A percentile compares a stretch with the other conserved stretches of the same genome.
phyloP scores from a whole-genome alignment of 78 protist genomes.

The Tieghemostelium lacteum region DNA sequence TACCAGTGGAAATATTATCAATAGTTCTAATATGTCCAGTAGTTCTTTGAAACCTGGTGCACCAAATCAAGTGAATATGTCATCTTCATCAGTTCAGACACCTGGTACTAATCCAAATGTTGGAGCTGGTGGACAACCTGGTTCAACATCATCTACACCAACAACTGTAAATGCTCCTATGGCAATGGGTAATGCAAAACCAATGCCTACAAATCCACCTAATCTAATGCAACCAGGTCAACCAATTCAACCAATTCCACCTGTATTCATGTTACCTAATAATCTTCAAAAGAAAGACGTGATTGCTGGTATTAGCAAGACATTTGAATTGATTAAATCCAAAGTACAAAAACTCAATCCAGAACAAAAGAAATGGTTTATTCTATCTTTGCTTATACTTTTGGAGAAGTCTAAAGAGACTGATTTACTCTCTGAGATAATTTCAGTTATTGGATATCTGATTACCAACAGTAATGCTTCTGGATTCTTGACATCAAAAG shows the following conservation, averaged over 20 bases:
- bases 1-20: no score
- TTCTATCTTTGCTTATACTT: constrained; percentile 27
- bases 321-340: constrained; percentile 30
- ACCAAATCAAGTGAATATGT: background rate
- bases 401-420: constrained; percentile 47
- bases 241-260: background rate
- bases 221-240: background rate
- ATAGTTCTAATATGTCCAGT: no score
- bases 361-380: constrained; percentile 68
- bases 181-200: background rate
- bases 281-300: constrained; percentile 51
- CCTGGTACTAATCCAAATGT: background rate
- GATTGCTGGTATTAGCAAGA: constrained; percentile 6
- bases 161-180: background rate
- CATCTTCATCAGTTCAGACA: background rate
- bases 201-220: background rate
- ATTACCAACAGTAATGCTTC: constrained; percentile 4
- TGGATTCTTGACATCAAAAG: constrained; percentile 35
- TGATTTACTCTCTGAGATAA: constrained; percentile 45
- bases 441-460: constrained; percentile 25
- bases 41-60: no score
- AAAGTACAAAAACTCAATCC: constrained; percentile 11
- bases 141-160: background rate
- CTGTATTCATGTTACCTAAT: background rate
- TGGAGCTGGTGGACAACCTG: background rate